Evolutionary conservation across 257 asterid genomes (phyloP), one percentile per base, ranked within the genome.

Genomic region (Solanum dulcamara): DNA sequence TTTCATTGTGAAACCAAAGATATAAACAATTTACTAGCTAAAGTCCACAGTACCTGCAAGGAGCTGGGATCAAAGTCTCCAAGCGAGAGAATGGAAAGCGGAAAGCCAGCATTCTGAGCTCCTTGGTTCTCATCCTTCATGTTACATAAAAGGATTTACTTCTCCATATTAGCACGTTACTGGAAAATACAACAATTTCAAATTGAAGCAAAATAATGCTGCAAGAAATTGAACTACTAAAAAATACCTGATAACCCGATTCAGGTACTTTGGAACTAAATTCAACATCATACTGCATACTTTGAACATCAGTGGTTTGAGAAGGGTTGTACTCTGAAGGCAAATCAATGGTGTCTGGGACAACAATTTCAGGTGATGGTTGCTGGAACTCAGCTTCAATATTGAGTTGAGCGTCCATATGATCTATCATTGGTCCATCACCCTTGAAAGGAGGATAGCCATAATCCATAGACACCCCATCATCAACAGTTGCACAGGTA

Each of bases 31-130:
- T 32, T 67, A 17, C 75, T 15, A 67, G 44, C 44, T 15, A 28
- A 35, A 64, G 74, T 46, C 35, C 80, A 60, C 80, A 55, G 64
- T 90, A 94, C 98, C 99, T 95, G 98, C 88, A 95, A 92, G 88
- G 91, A 74, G 81, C 67, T 90, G 77, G 92, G 91, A 91, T 94
- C 98, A 88, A 95, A 94, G 38, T 90, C 94, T 89, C 66, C 94
- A 70, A 85, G 82, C 35, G 96, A 35, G 87, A 85, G 87, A 87
- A 92, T 94, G 79, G 87, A 85, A 15, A 86, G 91, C 81, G 97
- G 94, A 82, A 89, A 80, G 35, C 89, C 90, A 18, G 92, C 67
- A 59, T 71, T 88, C 85, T 92, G 91, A 67, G 88, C 88, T 90
- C 92, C 95, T 88, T 85, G 81, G 86, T 90, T 90, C 84, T 77